These are phyloP conservation scores for Entonaema liquescens DNA, from an alignment of 495 filamentous ascomycete genomes.

Conservation along the genomic window DNA sequence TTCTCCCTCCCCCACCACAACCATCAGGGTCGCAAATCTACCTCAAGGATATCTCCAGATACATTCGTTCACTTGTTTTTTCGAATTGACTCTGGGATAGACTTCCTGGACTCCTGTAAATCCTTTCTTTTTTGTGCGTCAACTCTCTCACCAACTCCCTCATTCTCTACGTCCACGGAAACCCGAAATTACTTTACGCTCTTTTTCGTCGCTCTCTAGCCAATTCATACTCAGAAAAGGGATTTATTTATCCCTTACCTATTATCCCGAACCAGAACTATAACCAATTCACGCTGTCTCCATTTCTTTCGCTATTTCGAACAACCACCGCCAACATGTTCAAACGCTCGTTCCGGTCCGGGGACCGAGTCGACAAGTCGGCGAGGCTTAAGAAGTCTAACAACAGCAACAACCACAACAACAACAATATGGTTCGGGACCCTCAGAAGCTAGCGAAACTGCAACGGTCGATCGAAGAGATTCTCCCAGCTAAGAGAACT, in stretches of 20 bases:
- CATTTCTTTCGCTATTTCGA: constrained; percentile 41
- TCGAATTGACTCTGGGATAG: constrained; percentile 51
- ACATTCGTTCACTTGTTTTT: constrained; percentile 46
- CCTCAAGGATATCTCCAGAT: constrained; percentile 54
- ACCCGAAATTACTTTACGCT: constrained; percentile 34
- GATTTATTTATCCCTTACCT: constrained; percentile 39
- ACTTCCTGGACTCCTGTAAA: constrained; percentile 61
- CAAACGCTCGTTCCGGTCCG: constrained; percentile 81
- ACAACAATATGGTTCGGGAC: constrained; percentile 66
- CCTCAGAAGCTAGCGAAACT: constrained; percentile 75
- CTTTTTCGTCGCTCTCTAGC: constrained; percentile 61
- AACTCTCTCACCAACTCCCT: constrained; percentile 44
- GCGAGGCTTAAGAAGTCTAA: constrained; percentile 74
- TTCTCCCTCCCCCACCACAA: constrained; percentile 55
- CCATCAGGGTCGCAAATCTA: constrained; percentile 62
- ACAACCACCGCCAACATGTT: constrained; percentile 69
- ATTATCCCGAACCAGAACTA: constrained; percentile 38
- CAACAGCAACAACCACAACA: constrained; percentile 19
- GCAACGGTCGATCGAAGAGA: constrained; percentile 62
- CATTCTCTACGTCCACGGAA: constrained; percentile 42
- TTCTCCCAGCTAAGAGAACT: constrained; percentile 55
- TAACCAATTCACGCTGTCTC: constrained; percentile 47
- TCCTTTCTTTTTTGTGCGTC: constrained; percentile 61
- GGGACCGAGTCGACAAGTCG: constrained; percentile 80
- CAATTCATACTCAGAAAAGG: constrained; percentile 35